phyloP scores from a whole-genome alignment of 2,329 filamentous ascomycete species.

The Nemania serpens region DNA sequence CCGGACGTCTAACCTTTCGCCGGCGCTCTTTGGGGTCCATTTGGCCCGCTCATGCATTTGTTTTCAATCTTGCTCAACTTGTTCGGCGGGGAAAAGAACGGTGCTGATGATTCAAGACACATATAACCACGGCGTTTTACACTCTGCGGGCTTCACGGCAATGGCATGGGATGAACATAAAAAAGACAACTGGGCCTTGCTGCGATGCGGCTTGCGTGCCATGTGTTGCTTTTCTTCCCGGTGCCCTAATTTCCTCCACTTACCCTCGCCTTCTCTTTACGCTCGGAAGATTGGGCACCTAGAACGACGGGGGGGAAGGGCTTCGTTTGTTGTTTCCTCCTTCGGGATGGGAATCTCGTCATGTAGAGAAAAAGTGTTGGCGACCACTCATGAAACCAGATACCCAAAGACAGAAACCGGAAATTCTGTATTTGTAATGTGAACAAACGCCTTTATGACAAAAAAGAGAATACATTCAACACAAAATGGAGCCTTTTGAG shows the following conservation, averaged over 20 bases:
- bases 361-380: conserved; percentile 26
- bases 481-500: conserved; percentile 5
- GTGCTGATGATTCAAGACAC: conserved; percentile 25
- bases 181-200: conserved; percentile 30
- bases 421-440: conserved; percentile 27
- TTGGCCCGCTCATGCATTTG: conserved; percentile 22
- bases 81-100: conserved; percentile 16
- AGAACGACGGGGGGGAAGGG: not conserved
- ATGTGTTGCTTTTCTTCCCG: conserved; percentile 6
- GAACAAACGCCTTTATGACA: conserved; percentile 24
- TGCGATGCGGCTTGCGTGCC: conserved; percentile 8
- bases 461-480: conserved; percentile 8
- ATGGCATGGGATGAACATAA: conserved; percentile 36
- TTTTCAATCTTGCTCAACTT: conserved; percentile 16
- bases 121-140: conserved; percentile 31
- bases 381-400: conserved; percentile 27
- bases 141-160: conserved; percentile 28
- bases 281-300: not conserved
- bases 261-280: not conserved
- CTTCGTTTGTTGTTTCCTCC: conserved; percentile 8
- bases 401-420: conserved; percentile 26
- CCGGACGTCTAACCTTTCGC: not conserved
- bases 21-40: not conserved
- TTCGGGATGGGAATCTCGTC: conserved; percentile 6
- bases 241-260: not conserved